Evolutionary conservation across 192 early-diverging fungal genomes (phyloP), one percentile per base, ranked within the genome.

Genomic region (Jimgerdemannia lactiflua): DNA sequence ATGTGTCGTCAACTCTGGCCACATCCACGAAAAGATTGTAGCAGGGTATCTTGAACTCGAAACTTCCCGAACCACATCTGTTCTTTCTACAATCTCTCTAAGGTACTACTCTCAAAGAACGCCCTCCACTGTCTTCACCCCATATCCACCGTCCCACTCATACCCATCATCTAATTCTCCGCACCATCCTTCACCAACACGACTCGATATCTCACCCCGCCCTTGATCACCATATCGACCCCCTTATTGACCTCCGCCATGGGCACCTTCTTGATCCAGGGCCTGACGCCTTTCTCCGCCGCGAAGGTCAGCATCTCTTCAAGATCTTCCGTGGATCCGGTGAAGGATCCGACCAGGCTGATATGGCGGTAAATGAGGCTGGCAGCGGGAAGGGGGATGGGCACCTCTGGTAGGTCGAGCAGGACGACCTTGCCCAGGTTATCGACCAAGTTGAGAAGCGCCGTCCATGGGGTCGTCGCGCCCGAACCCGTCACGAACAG

Each of bases 271-370:
- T 94, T 90, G 64, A 94, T 84, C 80, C 85, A 87, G 3, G 92
- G 86, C 39, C 84, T 82, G 39, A 95, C 88, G 49, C 86, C 81
- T 44, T 88, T 80, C 81, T 92, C 73, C 54, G 84, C 85, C 1
- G 92, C 90, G 73, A 93, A 87, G 64, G 87, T 84, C 17, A 95
- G 78, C 82, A 93, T 93, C 75, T 94, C 87, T 7, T 82, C 76
- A 29, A 92, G 73, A 39, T 87, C 85, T 17, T 85, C 75, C 70
- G 78, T 65, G 19, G 86, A 81, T 65, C 92, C 94, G 69, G 94
- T 88, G 70, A 91, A 80, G 3, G 92, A 94, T 11, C 92, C 93
- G 4, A 79, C 87, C 18, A 91, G 83, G 17, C 78, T 79, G 3
- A 89, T 82, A 64, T 89, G 78, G 68, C 79, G 79, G 29, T 65